These are phyloP conservation scores for Bacidia rubella DNA, from an alignment of 495 filamentous ascomycete genomes.

Conservation along the genomic window DNA sequence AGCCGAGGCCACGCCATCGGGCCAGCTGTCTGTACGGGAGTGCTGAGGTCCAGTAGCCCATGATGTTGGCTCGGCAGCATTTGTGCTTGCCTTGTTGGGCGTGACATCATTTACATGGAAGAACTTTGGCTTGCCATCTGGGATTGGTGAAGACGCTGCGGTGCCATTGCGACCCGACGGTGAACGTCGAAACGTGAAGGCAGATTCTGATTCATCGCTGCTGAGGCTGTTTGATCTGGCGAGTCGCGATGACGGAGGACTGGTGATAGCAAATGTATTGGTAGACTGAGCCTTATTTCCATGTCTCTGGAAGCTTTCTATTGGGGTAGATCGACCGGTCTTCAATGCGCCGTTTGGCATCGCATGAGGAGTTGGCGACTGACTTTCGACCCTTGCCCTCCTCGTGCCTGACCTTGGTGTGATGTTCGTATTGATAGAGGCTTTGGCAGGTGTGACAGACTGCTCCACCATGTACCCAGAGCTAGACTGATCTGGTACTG, in stretches of 20 bases:
- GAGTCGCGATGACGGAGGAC: background rate
- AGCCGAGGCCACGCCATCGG: constrained; percentile 3
- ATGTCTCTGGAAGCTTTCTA: constrained; percentile 19
- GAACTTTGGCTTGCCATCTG: constrained; percentile 48
- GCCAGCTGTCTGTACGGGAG: constrained; percentile 27
- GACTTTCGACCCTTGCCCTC: constrained; percentile 50
- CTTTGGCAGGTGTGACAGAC: constrained; percentile 34
- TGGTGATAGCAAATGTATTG: background rate
- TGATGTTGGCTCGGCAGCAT: constrained; percentile 15
- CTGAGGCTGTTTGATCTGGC: constrained; percentile 8
- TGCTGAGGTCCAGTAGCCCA: constrained; percentile 39
- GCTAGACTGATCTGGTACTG: background rate
- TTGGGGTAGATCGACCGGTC: constrained; percentile 22
- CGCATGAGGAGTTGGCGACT: constrained; percentile 44
- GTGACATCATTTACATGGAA: constrained; percentile 65
- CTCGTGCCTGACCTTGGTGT: constrained; percentile 60
- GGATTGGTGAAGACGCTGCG: constrained; percentile 14
- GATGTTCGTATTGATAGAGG: constrained; percentile 50
- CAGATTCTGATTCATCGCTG: constrained; percentile 6
- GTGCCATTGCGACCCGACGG: constrained; percentile 2
- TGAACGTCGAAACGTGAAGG: constrained; percentile 1
- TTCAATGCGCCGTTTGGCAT: constrained; percentile 35
- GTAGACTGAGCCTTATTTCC: constrained; percentile 5
- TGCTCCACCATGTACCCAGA: constrained; percentile 21
- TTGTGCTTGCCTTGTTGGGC: constrained; percentile 22